Percentiles rank a stretch among this genome's conserved stretches.
phyloP scores from a whole-genome alignment of 148 eudicot genomes.

The Agrostemma githago region DNA sequence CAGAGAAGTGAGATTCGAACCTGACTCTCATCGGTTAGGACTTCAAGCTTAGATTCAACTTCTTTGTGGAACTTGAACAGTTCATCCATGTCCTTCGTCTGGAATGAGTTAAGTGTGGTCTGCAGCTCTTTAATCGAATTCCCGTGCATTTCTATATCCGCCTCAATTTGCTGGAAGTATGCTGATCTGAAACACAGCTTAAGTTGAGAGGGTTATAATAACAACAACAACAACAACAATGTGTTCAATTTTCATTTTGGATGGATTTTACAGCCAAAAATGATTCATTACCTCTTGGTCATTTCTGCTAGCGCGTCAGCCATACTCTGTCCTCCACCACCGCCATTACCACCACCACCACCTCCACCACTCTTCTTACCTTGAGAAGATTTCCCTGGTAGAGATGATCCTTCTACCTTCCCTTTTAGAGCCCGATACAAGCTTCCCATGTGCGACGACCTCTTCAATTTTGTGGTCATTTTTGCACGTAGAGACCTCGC shows the following conservation, averaged over 20 bases:
- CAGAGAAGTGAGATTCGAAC: slow-evolving; percentile 21
- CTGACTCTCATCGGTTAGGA: slow-evolving; percentile 92
- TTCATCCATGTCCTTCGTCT: slow-evolving; percentile 86
- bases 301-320: slow-evolving; percentile 98
- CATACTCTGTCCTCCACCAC: slow-evolving; percentile 82
- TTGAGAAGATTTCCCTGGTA: slow-evolving; percentile 49
- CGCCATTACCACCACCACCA: slow-evolving; percentile 30
- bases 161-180: slow-evolving; percentile 89
- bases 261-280: neutral
- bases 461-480: slow-evolving; percentile 64
- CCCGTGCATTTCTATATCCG: slow-evolving; percentile 69
- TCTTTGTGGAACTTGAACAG: slow-evolving; percentile 66
- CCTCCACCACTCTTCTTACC: slow-evolving; percentile 42
- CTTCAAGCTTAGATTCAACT: slow-evolving; percentile 82
- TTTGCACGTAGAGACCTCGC: slow-evolving; percentile 49
- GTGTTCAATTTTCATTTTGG: neutral
- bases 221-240: no score
- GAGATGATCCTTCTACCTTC: slow-evolving; percentile 84
- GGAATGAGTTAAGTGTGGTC: slow-evolving; percentile 43
- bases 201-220: no score
- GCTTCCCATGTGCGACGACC: slow-evolving; percentile 90
- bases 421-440: slow-evolving; percentile 74
- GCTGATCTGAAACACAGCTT: slow-evolving; percentile 50
- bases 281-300: slow-evolving; percentile 65
- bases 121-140: slow-evolving; percentile 60